Evolutionary conservation across 805 yeast genomes (phyloP).

Genomic region (Kodamaea neixiangensis): DNA sequence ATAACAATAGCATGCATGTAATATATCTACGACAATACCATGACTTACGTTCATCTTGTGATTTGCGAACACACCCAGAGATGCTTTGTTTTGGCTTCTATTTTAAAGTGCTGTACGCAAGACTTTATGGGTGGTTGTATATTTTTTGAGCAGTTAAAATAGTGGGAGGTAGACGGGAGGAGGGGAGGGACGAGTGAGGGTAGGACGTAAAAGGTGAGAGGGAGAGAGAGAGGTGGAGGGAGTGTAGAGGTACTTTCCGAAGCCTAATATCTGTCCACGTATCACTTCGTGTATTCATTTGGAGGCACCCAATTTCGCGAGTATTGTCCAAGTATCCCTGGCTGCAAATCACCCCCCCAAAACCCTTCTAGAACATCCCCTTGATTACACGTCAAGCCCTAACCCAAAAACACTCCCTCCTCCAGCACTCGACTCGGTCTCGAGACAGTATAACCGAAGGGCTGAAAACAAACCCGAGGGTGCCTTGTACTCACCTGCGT

Average conservation of each 20-base stretch:
- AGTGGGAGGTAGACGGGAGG: neutral
- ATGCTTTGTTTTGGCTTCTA: neutral
- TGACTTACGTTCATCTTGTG: neutral
- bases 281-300: too few species aligned
- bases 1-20: neutral
- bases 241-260: too few species aligned
- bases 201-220: too few species aligned
- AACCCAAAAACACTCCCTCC: neutral
- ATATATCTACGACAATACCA: neutral
- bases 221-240: too few species aligned
- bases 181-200: too few species aligned
- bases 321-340: neutral
- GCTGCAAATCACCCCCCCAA: neutral
- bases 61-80: neutral
- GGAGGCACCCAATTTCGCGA: too few species aligned
- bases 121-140: neutral
- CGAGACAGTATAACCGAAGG: neutral
- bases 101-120: neutral
- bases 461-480: neutral
- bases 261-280: too few species aligned
- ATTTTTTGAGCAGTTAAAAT: too few species aligned
- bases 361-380: neutral
- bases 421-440: neutral
- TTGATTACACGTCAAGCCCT: neutral
- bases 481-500: neutral